phyloP scores from a whole-genome alignment of 768 basidiomycete genomes.

The Harrya chromipes region DNA sequence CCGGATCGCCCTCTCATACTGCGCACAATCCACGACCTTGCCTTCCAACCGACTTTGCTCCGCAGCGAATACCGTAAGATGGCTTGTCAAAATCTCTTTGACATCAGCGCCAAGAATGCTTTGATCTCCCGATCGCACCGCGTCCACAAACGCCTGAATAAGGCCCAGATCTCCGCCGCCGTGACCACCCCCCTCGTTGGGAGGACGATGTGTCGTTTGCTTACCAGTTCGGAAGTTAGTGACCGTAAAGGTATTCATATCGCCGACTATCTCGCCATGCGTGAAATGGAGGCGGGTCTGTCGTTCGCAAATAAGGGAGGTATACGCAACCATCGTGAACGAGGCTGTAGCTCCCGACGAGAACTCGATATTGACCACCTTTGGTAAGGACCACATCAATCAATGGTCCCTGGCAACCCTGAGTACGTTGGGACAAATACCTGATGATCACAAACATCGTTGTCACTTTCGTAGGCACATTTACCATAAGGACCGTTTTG shows the following conservation, averaged over 20 bases:
- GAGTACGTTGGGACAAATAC: slow-evolving; percentile 22
- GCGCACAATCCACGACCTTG: slow-evolving; percentile 61
- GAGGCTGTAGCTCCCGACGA: slow-evolving; percentile 77
- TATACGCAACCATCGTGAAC: slow-evolving; percentile 88
- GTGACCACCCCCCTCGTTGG: slow-evolving; percentile 65
- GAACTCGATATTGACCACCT: slow-evolving; percentile 87
- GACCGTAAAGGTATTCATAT: slow-evolving; percentile 74
- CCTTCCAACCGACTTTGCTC: slow-evolving; percentile 73
- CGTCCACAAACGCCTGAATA: slow-evolving; percentile 71
- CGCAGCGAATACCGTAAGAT: slow-evolving; percentile 85
- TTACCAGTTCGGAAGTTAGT: slow-evolving; percentile 66
- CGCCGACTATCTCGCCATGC: slow-evolving; percentile 85
- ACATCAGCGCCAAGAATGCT: slow-evolving; percentile 62
- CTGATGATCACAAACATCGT: slow-evolving; percentile 90
- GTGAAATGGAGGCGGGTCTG: slow-evolving; percentile 83
- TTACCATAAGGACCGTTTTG: slow-evolving; percentile 67
- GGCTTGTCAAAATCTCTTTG: slow-evolving; percentile 68
- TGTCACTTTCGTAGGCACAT: slow-evolving; percentile 82
- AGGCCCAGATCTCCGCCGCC: slow-evolving; percentile 83
- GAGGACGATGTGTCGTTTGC: slow-evolving; percentile 46
- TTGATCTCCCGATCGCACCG: slow-evolving; percentile 65
- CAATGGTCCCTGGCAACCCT: neutral
- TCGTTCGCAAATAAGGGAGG: slow-evolving; percentile 76
- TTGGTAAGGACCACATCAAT: neutral
- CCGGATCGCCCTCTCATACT: slow-evolving; percentile 58